Evolutionary conservation across 2,329 filamentous ascomycete genomes (phyloP), one percentile per base, ranked within the genome.

Genomic region (Clarireedia homoeocarpa): DNA sequence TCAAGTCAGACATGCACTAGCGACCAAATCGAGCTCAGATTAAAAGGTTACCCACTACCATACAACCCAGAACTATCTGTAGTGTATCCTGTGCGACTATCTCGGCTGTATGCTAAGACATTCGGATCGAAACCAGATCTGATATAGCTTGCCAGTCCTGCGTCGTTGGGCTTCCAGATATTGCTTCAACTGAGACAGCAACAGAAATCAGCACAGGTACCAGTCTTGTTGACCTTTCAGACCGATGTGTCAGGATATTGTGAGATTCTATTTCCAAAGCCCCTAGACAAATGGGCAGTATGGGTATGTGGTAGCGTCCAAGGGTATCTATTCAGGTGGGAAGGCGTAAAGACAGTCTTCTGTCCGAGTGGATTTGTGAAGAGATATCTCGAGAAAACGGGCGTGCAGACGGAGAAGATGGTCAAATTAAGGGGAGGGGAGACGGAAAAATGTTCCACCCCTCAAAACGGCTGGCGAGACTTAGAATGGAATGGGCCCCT

Each of bases 1-100:
- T 53, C 58, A 9, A 53, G 53, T 27, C 67, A 58, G 6, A 52
- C 45, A 24, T 67, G 69, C 40, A 60, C 64, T 44, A 67, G 68
- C 63, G 63, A 58, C 6, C 61, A 66, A 27, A 64, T 74, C 45
- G 84, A 86, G 62, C 71, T 84, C 14, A 79, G 84, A 15, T 72
- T 88, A 1, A 75, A 77, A 17, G 85, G 85, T 15, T 85, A 83
- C 61, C 83, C 83, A 5, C 71, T 88, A 2, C 85, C 85, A 0
- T 88, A 87, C 71, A 88, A 88, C 68, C 85, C 84, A 0, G 84
- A 88, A 62, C 75, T 88, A 47, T 85, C 83, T 7, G 78, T 88
- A 24, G 84, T 84, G 12, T 87, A 87, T 60, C 85, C 85, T 0
- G 84, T 88, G 55, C 79, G 83, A 23, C 75, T 88, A 34, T 82